Evolutionary conservation across 768 basidiomycete species (phyloP), one percentile per base, ranked within the genome.

Genomic region (Galerina sulciceps): DNA sequence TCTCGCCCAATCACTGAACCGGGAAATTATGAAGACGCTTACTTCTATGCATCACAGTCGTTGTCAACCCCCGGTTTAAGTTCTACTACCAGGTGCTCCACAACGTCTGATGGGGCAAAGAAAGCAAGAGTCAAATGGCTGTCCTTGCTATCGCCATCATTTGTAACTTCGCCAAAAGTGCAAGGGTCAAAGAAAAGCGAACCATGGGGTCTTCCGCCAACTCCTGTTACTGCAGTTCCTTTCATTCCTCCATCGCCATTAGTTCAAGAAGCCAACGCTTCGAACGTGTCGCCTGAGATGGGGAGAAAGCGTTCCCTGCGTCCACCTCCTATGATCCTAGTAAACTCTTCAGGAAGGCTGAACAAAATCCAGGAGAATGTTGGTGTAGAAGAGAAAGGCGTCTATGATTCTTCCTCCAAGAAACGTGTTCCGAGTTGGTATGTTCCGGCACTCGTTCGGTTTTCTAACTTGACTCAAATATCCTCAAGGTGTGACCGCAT

Each of bases 381-480:
- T 1, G 49, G 74, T 35, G 70, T 73, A 1, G 81, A 80, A 34
- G 83, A 84, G 41, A 81, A 80, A 65, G 89, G 88, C 15, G 86
- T 90, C 3, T 93, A 93, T 66, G 92, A 94, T 71, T 86, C 89
- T 23, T 93, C 91, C 10, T 78, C 84, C 65, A 93, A 94, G 71
- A 83, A 85, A 65, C 86, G 92, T 17, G 92, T 93, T 22, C 92
- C 92, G 5, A 91, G 91, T 70, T 93, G 92, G 92, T 90, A 63
- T 47, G 85, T 75, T 38, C 10, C 20, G 17, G n/a, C 8, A 41
- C 11, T 55, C 36, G 5, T 35, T 43, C 26, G 17, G 22, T 36
- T 6, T 13, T 10, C 22, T 44, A 44, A 23, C 43, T n/a, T n/a
- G n/a, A 41, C 36, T 52, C 56, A 37, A 31, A 23, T 57, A 20